Evolutionary conservation across 2,329 filamentous ascomycete genomes (phyloP), one percentile per base, ranked within the genome.

Genomic region (Capronia epimyces): DNA sequence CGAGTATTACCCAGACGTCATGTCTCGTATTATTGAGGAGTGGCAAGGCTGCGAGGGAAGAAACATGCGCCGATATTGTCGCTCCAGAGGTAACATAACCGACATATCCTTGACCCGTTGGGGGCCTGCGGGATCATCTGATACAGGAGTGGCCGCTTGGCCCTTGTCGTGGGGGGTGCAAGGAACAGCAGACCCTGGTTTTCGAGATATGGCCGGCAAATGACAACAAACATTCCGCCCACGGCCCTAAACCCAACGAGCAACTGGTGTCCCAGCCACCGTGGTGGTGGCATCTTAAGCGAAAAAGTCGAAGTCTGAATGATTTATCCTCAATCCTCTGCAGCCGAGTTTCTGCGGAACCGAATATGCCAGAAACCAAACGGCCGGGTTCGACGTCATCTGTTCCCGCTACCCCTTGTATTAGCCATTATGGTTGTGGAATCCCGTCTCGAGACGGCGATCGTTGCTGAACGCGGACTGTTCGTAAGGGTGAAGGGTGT

Each of bases 381-480:
- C 29, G 3, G 29, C 29, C 29, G 29, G 29, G 6, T 6, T 3
- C 7, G 29, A 3, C 13, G 29, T 12, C 7, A n/a, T n/a, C 29
- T 32, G 29, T 12, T 32, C 13, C 7, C 29, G 29, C 29, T n/a
- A 7, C 3, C 7, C 29, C 13, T n/a, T 12, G 29, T 32, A n/a
- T 32, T 37, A 5, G 34, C 3, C 12, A 20, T 37, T 16, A 20
- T 25, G 2, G 27, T 39, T 6, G 18, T 13, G 44, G 27, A 46
- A 18, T 6, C 20, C 31, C 36, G 45, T 48, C 21, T 29, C 36
- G 45, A n/a, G 27, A 24, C 13, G 36, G 9, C 12, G 45, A 48
- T 41, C 36, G 18, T 40, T 31, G 34, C 34, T 41, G 24, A 22
- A 22, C 15, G 4, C 8, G 13, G 18, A 18, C 16, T 39, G 16